Base-by-base conservation (phyloP, 139 green algal genomes). In the Chlorella sp. region DNA sequence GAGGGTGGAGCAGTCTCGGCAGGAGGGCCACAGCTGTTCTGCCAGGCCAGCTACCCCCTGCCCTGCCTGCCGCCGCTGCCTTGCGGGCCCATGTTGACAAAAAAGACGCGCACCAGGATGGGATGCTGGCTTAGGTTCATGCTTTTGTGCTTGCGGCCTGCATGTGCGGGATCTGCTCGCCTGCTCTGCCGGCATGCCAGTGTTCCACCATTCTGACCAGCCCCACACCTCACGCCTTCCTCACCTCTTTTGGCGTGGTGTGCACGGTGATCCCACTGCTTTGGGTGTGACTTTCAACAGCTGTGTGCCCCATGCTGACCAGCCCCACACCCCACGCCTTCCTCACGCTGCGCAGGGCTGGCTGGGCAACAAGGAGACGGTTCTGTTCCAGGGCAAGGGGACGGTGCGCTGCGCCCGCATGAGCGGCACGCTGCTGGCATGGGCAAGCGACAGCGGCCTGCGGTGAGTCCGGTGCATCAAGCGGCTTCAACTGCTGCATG, bases 341-440 rank as follows among this genome's bases (percentile, higher is more conserved):
- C 48, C 48, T 57, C 48, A 57, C n/a, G 14, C 48, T 21, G 2
- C 83, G 26, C 92, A 97, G 94, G 97, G 97, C 36, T 99, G 97
- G 97, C 92, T 99, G 84, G 96, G 96, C 21, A 93, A 90, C 60
- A 92, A 87, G 32, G 96, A 99, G 90, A 94, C 92, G 24, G 88
- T 96, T 19, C 89, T 99, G 64, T 94, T 97, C 42, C 83, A 92
- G 66, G 98, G 96, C 0, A 95, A 96, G 92, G 94, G 95, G 7
- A 79, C 93, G 16, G 91, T 99, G 21, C 91, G 91, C 32, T 87
- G 90, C 22, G 91, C 96, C 11, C 88, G 88, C 21, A 99, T 97
- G 98, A 89, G 91, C 32, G 94, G 93, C 24, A 89, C 85, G 7
- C 87, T 99, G 28, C 90, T 99, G 19, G 97, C 98, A 0, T 99